phyloP scores from a whole-genome alignment of 1,284 basidiomycete genomes.

The Ceratorhiza oryzae-sativae region DNA sequence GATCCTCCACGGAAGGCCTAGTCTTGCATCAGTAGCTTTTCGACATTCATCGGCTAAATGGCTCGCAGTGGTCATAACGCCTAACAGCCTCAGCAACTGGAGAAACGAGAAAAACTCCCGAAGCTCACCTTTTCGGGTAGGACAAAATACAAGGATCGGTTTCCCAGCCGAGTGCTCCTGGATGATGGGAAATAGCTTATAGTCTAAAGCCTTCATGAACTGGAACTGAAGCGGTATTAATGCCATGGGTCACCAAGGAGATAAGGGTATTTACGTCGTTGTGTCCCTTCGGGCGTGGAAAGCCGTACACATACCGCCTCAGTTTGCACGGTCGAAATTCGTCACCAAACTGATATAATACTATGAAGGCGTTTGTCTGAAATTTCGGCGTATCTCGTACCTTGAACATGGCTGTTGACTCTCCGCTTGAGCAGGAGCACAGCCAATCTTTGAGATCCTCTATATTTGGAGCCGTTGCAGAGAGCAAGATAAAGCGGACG shows the following conservation, averaged over 20 bases:
- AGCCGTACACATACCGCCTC: conserved; percentile 70
- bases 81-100: conserved; percentile 50
- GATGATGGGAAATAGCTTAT: conserved; percentile 73
- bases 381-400: conserved; percentile 52
- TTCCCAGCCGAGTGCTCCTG: conserved; percentile 74
- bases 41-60: conserved; percentile 75
- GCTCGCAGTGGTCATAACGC: conserved; percentile 74
- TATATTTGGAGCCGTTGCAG: conserved; percentile 94
- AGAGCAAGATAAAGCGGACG: conserved; percentile 86
- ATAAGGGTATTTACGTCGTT: conserved; percentile 39
- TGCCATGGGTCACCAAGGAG: conserved; percentile 12
- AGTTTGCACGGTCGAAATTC: conserved; percentile 88
- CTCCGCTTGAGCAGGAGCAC: conserved; percentile 47
- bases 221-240: conserved; percentile 65
- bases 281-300: conserved; percentile 53
- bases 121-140: conserved; percentile 77
- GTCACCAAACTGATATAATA: conserved; percentile 77
- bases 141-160: conserved; percentile 84
- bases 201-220: conserved; percentile 77
- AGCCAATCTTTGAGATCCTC: conserved; percentile 92
- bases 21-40: conserved; percentile 59
- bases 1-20: conserved; percentile 68
- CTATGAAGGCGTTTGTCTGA: not conserved
- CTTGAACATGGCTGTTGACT: conserved; percentile 65
- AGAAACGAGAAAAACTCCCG: not conserved